Percentiles rank a stretch among this genome's conserved stretches.
Conservation (phyloP, 148 eudicot genomes). For the Rhododendron vialii region DNA sequence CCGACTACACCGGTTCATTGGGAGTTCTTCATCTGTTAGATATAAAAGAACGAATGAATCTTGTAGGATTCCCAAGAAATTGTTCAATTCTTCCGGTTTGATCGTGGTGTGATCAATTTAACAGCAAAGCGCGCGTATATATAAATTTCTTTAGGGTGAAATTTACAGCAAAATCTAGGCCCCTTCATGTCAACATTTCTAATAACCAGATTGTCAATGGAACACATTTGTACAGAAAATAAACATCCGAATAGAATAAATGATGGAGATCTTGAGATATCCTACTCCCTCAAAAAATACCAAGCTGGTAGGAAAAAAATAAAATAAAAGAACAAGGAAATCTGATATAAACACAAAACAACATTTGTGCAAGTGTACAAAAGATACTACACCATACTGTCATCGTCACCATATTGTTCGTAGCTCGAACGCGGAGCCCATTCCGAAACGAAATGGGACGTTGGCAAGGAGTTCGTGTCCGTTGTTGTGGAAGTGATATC, state of each 20-base stretch:
- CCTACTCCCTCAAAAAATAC: neutral
- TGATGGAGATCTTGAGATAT: slow-evolving; percentile 1
- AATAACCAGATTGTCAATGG: neutral
- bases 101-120: neutral
- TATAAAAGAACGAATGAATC: neutral
- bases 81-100: neutral
- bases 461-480: slow-evolving; percentile 21
- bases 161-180: neutral
- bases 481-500: slow-evolving; percentile 20
- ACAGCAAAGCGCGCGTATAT: neutral
- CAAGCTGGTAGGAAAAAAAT: neutral
- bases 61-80: neutral
- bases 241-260: neutral
- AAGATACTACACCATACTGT: slow-evolving; percentile 24
- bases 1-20: neutral
- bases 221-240: neutral
- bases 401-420: slow-evolving; percentile 10
- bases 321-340: neutral
- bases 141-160: neutral
- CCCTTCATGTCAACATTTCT: neutral
- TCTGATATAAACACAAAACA: neutral
- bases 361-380: neutral
- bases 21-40: neutral
- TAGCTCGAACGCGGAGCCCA: slow-evolving; percentile 22
- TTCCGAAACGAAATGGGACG: slow-evolving; percentile 20